Base-by-base conservation (phyloP, 2,329 filamentous ascomycete genomes). In the Blastomyces percursus region DNA sequence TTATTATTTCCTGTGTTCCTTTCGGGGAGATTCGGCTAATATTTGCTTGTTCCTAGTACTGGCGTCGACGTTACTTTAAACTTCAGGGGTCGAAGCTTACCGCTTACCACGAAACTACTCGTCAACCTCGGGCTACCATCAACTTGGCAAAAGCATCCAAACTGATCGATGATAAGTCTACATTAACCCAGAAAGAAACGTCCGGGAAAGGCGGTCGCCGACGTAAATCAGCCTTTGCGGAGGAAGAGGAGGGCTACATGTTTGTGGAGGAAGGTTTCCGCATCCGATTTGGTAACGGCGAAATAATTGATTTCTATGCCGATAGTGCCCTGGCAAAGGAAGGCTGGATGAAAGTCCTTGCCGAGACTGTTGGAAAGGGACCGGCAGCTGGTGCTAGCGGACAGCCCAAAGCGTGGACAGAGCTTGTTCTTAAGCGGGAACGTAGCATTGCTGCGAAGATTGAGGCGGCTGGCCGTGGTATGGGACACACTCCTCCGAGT, bases 181-280 rank as follows among this genome's bases (percentile, higher is more conserved):
- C 89, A 24, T 80, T 99, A 57, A 90, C 87, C 7, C 89, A 96
- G 70, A 91, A 90, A 68, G 90, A 95, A 71, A 90, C 87, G 0
- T 86, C 83, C 16, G 88, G 87, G 63, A 89, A 86, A 72, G 84
- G 84, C 66, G 90, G 91, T 62, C 87, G 86, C 68, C 88, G 94
- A 52, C 88, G 94, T 62, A 91, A 95, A 74, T 96, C 92, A 42
- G 94, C 90, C 12, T 99, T 99, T 74, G 92, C 93, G 1, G 94
- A 97, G 75, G 94, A 99, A 67, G 94, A 99, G 77, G 94, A 99
- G 73, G 94, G 94, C 51, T 99, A 99, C 80, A 96, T 96, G 89
- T 99, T 99, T 74, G 93, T 99, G 61, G 94, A 99, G 75, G 94
- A 99, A 74, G 94, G 94, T 2, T 99, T 99, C 87, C 90, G 94